These are phyloP conservation scores for Epichloe sibirici DNA, from an alignment of 2,329 filamentous ascomycete species.

Conservation along the genomic window DNA sequence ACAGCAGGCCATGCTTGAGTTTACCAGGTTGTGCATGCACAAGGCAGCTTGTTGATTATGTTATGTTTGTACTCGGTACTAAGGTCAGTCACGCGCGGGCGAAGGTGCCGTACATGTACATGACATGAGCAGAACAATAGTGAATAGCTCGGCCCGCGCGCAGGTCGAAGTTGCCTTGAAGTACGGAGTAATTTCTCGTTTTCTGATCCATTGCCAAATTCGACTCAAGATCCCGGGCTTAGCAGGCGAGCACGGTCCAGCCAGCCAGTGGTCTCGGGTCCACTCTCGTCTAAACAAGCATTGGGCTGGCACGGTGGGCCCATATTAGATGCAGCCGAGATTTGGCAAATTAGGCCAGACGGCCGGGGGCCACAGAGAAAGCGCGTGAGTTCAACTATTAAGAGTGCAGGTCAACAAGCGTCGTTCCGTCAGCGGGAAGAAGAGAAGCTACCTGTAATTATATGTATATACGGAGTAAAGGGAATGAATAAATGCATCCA, in stretches of 20 bases:
- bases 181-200: not conserved
- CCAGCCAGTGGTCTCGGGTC: not conserved
- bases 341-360: slow-evolving; percentile 6
- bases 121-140: too few relatives aligned
- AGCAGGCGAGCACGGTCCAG: not conserved
- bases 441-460: not conserved
- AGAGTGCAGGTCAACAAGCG: not conserved
- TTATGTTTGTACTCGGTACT: too few relatives aligned
- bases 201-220: not conserved
- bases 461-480: too few relatives aligned
- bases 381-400: not conserved
- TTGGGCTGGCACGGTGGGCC: not conserved
- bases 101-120: too few relatives aligned
- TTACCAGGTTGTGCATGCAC: too few relatives aligned
- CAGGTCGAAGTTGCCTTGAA: not conserved
- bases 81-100: too few relatives aligned
- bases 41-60: too few relatives aligned
- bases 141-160: not conserved
- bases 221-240: slow-evolving; percentile 1
- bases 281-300: not conserved
- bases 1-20: too few relatives aligned
- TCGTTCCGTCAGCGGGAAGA: not conserved
- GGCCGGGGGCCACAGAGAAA: not conserved
- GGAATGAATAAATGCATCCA: too few relatives aligned
- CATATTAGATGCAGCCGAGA: slow-evolving; percentile 4